Base-by-base conservation (phyloP, 1,284 basidiomycete genomes). In the Cystobasidium slooffiae region DNA sequence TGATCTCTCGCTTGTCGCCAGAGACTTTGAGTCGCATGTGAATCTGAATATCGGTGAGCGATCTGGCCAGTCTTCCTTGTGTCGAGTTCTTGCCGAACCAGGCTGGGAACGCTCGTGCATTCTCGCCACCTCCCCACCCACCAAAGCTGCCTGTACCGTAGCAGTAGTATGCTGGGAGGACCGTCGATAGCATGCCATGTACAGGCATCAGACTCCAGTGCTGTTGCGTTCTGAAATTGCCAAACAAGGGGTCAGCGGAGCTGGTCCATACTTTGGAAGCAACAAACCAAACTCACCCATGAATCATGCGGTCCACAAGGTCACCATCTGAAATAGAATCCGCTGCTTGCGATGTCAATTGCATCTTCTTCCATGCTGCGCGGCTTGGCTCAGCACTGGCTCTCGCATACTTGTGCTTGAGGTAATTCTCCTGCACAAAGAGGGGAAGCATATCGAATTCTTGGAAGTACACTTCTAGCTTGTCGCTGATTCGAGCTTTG, bases 51-150 rank as follows among this genome's bases (percentile, higher is more conserved):
- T 99, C 97, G 37, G 88, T 88, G 22, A 98, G 86, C 76, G 92
- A 89, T 59, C 95, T 87, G 65, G 82, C 85, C 5, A 98, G 86
- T 80, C 97, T 96, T 77, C 83, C 86, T 82, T 92, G 90, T 80
- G 95, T 97, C 62, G 94, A 97, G 82, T 98, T 98, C 81, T 98
- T 93, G 12, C 96, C 96, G 8, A 99, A 88, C 94, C 94, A 98
- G 92, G 89, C 87, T 64, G 94, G 94, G 86, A 97, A 95, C 0
- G 87, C 81, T 0, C 58, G 24, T 16, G 16, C 9, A 37, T 59
- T 61, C 59, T 52, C 44, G 31, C 69, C 69, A 0, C 86, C 83
- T 76, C 88, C 88, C 22, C 88, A 89, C 77, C 88, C 92, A 44
- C 88, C 87, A 51, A 85, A 85, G 6, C 89, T 88, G 39, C 83